A percentile compares a stretch with the other conserved stretches of the same genome.
These are phyloP conservation scores for Nicotiana benthamiana DNA, from an alignment of 257 asterid species.

Conservation along the genomic window DNA sequence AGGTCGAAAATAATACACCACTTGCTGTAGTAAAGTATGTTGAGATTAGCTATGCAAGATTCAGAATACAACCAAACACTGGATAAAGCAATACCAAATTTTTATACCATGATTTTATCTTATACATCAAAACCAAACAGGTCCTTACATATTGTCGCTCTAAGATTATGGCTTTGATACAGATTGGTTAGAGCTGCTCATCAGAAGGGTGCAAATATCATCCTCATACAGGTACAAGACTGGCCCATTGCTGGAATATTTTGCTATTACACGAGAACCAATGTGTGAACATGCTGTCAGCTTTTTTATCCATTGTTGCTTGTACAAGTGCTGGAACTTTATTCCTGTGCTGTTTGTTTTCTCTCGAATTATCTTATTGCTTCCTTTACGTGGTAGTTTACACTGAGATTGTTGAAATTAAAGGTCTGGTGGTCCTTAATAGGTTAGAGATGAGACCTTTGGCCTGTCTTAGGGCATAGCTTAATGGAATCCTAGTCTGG, in stretches of 20 bases:
- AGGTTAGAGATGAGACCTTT: neutral
- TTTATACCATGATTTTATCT: too few relatives aligned
- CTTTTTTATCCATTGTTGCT: neutral
- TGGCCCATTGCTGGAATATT: neutral
- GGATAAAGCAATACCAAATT: too few relatives aligned
- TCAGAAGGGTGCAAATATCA: slow-evolving; percentile 78
- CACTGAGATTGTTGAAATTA: neutral
- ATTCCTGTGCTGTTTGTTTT: neutral
- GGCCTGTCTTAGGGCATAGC: neutral
- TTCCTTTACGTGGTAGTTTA: neutral
- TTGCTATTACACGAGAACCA: neutral
- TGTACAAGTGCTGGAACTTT: neutral
- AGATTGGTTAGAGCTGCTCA: slow-evolving; percentile 91
- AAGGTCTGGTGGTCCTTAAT: neutral
- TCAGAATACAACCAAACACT: too few relatives aligned
- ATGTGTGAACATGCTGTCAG: neutral
- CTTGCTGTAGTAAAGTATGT: too few relatives aligned
- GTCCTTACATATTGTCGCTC: neutral
- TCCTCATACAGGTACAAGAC: slow-evolving; percentile 72
- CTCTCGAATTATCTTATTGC: neutral
- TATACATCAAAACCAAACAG: too few relatives aligned
- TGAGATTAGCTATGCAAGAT: too few relatives aligned
- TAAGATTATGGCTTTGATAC: slow-evolving; percentile 23
- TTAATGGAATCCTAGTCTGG: neutral
- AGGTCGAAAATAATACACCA: too few relatives aligned